These are phyloP conservation scores for Prasinococcaceae sp. DNA, from an alignment of 139 green algal species.

Conservation along the genomic window DNA sequence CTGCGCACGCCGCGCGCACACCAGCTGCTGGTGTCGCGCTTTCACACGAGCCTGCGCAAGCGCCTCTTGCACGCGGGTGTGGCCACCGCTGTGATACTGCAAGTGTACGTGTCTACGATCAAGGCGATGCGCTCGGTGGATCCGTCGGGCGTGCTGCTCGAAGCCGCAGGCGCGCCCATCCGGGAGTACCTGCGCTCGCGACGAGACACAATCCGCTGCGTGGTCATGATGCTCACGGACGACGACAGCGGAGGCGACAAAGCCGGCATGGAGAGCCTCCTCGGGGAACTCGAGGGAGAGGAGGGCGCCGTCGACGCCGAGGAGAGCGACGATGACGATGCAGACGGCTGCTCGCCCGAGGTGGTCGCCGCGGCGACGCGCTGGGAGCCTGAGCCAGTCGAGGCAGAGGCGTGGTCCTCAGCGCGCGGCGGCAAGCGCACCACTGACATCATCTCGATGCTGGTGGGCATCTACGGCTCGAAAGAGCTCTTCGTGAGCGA, in stretches of 20 bases:
- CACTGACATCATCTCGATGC: slow-evolving; percentile 53
- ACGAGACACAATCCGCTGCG: slow-evolving; percentile 75
- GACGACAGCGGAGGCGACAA: slow-evolving; percentile 27
- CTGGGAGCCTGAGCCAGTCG: slow-evolving; percentile 30
- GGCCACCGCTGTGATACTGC: slow-evolving; percentile 71
- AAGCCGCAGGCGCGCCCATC: slow-evolving; percentile 54
- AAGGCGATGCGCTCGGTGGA: slow-evolving; percentile 37
- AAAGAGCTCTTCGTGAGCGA: slow-evolving; percentile 76
- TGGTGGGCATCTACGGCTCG: slow-evolving; percentile 65
- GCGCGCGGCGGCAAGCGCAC: not conserved
- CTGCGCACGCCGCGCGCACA: too few species aligned
- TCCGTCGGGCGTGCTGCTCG: slow-evolving; percentile 51
- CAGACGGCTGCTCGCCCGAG: not conserved
- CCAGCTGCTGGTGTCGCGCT: too few species aligned
- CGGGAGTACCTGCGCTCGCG: slow-evolving; percentile 48
- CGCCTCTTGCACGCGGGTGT: slow-evolving; percentile 77
- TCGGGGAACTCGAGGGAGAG: slow-evolving; percentile 45
- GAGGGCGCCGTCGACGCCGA: slow-evolving; percentile 1
- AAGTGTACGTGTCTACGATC: slow-evolving; percentile 77
- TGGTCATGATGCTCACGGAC: slow-evolving; percentile 82
- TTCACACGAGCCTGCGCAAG: too few species aligned
- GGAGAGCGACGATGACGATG: slow-evolving; percentile 1
- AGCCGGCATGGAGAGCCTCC: slow-evolving; percentile 21
- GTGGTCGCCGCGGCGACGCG: not conserved
- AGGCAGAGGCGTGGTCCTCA: slow-evolving; percentile 12